These are phyloP conservation scores for Suillus clintonianus DNA, from an alignment of 768 basidiomycete genomes.

Conservation along the genomic window DNA sequence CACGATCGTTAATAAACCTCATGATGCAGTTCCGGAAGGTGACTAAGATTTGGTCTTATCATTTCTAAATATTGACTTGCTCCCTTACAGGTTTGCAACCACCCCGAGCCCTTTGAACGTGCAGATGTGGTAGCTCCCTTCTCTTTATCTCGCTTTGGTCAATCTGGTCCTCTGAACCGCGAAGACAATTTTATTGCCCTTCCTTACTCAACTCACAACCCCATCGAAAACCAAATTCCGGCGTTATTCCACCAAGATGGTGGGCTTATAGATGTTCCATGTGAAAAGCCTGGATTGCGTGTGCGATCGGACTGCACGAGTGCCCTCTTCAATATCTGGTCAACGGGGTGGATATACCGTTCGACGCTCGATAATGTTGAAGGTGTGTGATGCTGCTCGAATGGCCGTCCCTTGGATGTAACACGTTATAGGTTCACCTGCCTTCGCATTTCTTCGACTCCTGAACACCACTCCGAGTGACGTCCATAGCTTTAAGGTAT, in stretches of 20 bases:
- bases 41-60: slow-evolving; percentile 9
- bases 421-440: slow-evolving; percentile 45
- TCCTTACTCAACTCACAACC: slow-evolving; percentile 86
- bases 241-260: slow-evolving; percentile 76
- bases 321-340: slow-evolving; percentile 90
- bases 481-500: slow-evolving; percentile 58
- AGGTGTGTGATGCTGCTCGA: slow-evolving; percentile 43
- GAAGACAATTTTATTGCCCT: slow-evolving; percentile 84
- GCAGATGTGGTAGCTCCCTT: slow-evolving; percentile 94
- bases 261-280: slow-evolving; percentile 67
- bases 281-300: slow-evolving; percentile 46
- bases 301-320: slow-evolving; percentile 57
- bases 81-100: slow-evolving; percentile 81
- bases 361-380: slow-evolving; percentile 61
- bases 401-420: neutral
- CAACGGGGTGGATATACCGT: slow-evolving; percentile 72
- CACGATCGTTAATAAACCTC: slow-evolving; percentile 95
- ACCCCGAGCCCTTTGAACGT: slow-evolving; percentile 96
- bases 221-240: slow-evolving; percentile 80
- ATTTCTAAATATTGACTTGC: slow-evolving; percentile 3
- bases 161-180: slow-evolving; percentile 77
- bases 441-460: slow-evolving; percentile 80
- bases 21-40: slow-evolving; percentile 99
- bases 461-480: slow-evolving; percentile 65
- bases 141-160: slow-evolving; percentile 83